phyloP scores from a whole-genome alignment of 495 filamentous ascomycete genomes.

The Aspergillus cristatus region DNA sequence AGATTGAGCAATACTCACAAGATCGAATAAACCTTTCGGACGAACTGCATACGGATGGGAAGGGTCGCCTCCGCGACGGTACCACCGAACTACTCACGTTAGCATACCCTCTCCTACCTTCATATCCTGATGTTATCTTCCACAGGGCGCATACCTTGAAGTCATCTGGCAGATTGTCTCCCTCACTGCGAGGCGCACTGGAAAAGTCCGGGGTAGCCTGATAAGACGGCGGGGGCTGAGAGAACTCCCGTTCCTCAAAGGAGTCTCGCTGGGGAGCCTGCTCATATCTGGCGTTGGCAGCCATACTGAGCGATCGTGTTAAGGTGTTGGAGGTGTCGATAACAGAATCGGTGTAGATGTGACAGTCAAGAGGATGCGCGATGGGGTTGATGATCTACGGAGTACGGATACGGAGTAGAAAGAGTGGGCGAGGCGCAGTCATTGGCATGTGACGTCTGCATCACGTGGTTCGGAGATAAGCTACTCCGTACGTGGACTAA shows the following conservation, averaged over 20 bases:
- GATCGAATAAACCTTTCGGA: constrained; percentile 88
- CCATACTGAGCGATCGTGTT: constrained; percentile 49
- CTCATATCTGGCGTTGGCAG: constrained; percentile 60
- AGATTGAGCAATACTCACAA: constrained; percentile 40
- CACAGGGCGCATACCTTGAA: constrained; percentile 68
- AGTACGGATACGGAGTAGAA: too few species aligned
- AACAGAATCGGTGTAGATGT: too few species aligned
- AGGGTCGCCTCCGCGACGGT: constrained; percentile 86
- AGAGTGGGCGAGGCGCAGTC: too few species aligned
- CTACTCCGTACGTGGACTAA: too few species aligned
- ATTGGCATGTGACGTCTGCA: too few species aligned
- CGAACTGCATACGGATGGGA: constrained; percentile 94
- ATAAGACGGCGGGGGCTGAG: constrained; percentile 74
- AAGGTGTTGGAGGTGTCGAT: constrained; percentile 1
- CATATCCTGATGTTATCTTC: neutral
- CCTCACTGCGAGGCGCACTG: constrained; percentile 65
- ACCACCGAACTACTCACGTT: constrained; percentile 61
- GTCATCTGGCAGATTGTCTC: constrained; percentile 91
- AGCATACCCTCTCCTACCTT: neutral
- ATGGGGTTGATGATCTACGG: too few species aligned
- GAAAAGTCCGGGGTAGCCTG: constrained; percentile 34
- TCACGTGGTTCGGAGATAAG: too few species aligned
- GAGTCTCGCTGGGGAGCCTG: constrained; percentile 67
- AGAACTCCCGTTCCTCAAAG: constrained; percentile 52
- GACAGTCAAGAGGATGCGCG: too few species aligned